Percentiles rank a stretch among this genome's conserved stretches.
Evolutionary conservation across 768 basidiomycete species (phyloP).

Genomic region (Zangia roseola): DNA sequence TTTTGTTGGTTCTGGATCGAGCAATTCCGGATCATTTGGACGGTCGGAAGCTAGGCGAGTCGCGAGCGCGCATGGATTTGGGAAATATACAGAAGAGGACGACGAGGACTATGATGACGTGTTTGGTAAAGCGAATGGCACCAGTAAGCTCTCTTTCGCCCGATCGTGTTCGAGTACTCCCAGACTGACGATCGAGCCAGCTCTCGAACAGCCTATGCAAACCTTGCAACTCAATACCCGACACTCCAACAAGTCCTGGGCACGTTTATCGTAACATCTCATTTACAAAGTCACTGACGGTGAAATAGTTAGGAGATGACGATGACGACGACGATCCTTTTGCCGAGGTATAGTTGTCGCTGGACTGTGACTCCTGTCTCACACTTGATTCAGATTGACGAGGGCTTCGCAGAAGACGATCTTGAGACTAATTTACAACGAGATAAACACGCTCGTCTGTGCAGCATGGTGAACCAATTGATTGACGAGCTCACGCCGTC

Average conservation of each 20-base stretch:
- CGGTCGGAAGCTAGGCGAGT: conserved; percentile 58
- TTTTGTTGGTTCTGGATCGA: conserved; percentile 41
- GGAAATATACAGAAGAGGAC: conserved; percentile 86
- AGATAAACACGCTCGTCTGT: conserved; percentile 90
- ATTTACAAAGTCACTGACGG: background rate
- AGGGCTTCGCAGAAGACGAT: conserved; percentile 89
- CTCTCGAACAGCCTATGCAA: conserved; percentile 59
- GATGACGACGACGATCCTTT: conserved; percentile 96
- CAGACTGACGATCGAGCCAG: conserved; percentile 32
- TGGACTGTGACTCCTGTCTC: conserved; percentile 3
- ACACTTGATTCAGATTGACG: conserved; percentile 65
- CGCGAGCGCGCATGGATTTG: conserved; percentile 62
- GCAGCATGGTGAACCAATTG: conserved; percentile 74
- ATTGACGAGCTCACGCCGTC: conserved; percentile 85
- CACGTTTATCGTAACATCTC: conserved; percentile 30
- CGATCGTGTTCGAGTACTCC: background rate
- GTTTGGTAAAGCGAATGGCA: conserved; percentile 74
- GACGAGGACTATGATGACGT: conserved; percentile 95
- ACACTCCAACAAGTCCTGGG: conserved; percentile 90
- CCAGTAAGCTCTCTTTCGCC: conserved; percentile 47
- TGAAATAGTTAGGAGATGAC: conserved; percentile 68
- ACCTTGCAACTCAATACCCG: conserved; percentile 84
- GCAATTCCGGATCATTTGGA: conserved; percentile 56
- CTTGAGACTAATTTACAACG: conserved; percentile 88
- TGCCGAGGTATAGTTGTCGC: conserved; percentile 61